Conservation (phyloP, 768 basidiomycete species). For the Agaricus subrufescens region DNA sequence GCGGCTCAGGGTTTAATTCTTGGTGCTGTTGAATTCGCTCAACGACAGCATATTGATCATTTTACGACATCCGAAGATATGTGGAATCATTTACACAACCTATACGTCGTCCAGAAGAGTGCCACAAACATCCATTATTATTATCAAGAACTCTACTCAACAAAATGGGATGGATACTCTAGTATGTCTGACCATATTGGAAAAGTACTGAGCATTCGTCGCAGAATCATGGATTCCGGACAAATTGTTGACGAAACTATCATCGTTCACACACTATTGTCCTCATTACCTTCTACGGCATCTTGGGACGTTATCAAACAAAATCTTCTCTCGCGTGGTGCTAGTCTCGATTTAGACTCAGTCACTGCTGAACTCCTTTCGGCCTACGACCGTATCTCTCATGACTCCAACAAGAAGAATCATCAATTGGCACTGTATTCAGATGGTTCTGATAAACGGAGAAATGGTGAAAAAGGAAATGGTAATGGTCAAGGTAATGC, state of each 20-base stretch:
- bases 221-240: slow-evolving; percentile 6
- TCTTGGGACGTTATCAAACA: not conserved
- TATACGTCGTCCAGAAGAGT: slow-evolving; percentile 6
- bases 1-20: not conserved
- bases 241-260: not conserved
- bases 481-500: no score
- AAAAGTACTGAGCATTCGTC: slow-evolving; percentile 9
- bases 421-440: no score
- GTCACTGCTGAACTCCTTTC: slow-evolving; percentile 9
- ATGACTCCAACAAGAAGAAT: no score
- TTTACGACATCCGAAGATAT: slow-evolving; percentile 3
- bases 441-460: not conserved
- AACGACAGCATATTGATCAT: not conserved
- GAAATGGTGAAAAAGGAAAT: not conserved
- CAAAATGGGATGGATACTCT: slow-evolving; percentile 9
- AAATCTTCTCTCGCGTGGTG: not conserved
- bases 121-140: slow-evolving; percentile 10
- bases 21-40: not conserved
- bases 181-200: slow-evolving; percentile 13
- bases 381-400: slow-evolving; percentile 19
- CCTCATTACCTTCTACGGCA: not conserved
- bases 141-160: slow-evolving; percentile 12
- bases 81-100: slow-evolving; percentile 1
- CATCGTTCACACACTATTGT: not conserved
- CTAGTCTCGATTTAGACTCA: not conserved